Base-by-base conservation (phyloP, 164 flowering plant species). In the Litsea cubeba region DNA sequence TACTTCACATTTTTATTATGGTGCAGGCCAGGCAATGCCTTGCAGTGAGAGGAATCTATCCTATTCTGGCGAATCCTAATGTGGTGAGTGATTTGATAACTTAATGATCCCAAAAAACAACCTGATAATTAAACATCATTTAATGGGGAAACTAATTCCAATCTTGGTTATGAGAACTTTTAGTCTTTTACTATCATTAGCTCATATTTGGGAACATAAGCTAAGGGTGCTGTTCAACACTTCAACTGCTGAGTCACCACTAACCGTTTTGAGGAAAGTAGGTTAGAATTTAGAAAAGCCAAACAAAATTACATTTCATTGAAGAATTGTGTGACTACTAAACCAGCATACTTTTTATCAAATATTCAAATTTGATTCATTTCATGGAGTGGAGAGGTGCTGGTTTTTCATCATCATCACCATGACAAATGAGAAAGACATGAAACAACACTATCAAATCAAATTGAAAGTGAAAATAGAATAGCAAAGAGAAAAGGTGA, bases 1-100 rank as follows among this genome's bases (percentile, higher is more conserved):
- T 64, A 11, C 49, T 17, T 66, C 46, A 66, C 25, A 63, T 20
- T 17, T 22, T 63, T 22, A 63, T 24, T 30, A 22, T 66, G 26
- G 6, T 74, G 72, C 87, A 86, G 89, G 87, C 87, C 23, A 82
- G 77, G 77, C 87, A 86, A 62, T 81, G 84, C 75, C 87, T 84
- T 76, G 85, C 80, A 58, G 75, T 84, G 18, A 78, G 89, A 68
- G 89, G 86, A 68, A 77, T 86, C 49, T 77, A 77, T 71, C 89
- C 87, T 40, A 79, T 86, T 64, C 68, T 86, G 71, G 87, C 82
- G 7, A 77, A 74, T 77, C 83, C 86, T 26, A 73, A 76, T 69
- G 70, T 72, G 78, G 87, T 84, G 78, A 79, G 77, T 22, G 25
- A 22, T 18, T 22, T 51, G 23, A 11, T 8, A 1, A 3, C 18